A percentile compares a stretch with the other conserved stretches of the same genome.
Evolutionary conservation across 139 green algal species (phyloP).

Genomic region (Chlamydomonas schloesseri): DNA sequence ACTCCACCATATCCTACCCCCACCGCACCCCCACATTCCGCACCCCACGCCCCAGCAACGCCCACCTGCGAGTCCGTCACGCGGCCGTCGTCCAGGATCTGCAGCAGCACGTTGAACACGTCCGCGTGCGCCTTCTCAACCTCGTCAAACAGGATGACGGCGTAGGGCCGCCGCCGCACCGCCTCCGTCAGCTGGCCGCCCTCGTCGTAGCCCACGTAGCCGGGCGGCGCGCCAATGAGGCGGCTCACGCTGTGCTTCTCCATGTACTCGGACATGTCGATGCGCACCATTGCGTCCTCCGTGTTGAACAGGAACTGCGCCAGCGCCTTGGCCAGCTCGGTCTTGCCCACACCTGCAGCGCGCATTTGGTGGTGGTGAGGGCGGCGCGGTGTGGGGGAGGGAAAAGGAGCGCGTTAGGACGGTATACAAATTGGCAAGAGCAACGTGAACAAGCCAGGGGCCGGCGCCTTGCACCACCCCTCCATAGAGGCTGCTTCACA

Average conservation of each 20-base stretch:
- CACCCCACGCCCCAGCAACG: constrained; percentile 71
- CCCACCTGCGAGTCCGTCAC: constrained; percentile 91
- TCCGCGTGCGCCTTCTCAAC: constrained; percentile 99
- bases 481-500: too few relatives aligned
- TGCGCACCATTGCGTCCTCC: constrained; percentile 87
- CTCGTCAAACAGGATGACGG: constrained; percentile 96
- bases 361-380: too few relatives aligned
- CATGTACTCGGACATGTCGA: constrained; percentile 99
- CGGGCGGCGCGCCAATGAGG: constrained; percentile 90
- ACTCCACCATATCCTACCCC: too few relatives aligned
- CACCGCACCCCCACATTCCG: too few relatives aligned
- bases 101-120: constrained; percentile 98
- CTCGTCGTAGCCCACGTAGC: constrained; percentile 96
- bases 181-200: constrained; percentile 79
- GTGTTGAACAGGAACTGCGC: constrained; percentile 92
- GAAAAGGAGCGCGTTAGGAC: too few relatives aligned
- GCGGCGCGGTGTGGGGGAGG: too few relatives aligned
- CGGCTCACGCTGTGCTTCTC: constrained; percentile 90
- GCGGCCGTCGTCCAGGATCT: constrained; percentile 96
- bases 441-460: too few relatives aligned
- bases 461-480: too few relatives aligned
- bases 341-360: constrained; percentile 93
- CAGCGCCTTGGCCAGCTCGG: constrained; percentile 95
- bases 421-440: too few relatives aligned
- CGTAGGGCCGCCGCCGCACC: constrained; percentile 83